Conservation (phyloP, 2,329 filamentous ascomycete genomes). For the Stagonosporopsis vannaccii region DNA sequence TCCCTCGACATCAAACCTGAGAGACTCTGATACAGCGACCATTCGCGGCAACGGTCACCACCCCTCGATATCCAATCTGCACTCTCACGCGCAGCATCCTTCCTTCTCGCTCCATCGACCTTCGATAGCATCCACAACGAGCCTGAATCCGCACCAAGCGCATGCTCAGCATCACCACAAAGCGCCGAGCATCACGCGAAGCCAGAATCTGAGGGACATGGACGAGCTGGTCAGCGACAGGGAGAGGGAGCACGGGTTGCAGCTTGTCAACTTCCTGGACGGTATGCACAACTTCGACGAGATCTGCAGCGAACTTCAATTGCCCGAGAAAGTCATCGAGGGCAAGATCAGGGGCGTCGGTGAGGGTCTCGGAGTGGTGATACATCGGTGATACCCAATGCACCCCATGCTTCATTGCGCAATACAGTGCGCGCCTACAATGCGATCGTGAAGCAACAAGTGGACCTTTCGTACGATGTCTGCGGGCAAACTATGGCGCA, state of each 20-base stretch:
- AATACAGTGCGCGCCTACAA: background rate
- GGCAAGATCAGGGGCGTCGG: constrained; percentile 64
- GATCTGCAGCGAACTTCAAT: constrained; percentile 77
- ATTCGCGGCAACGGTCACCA: constrained; percentile 24
- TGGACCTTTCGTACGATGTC: background rate
- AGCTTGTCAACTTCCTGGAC: constrained; percentile 73
- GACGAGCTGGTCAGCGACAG: constrained; percentile 25
- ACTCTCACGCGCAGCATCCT: constrained; percentile 21
- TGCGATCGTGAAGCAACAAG: background rate
- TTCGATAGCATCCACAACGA: constrained; percentile 25
- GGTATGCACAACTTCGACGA: constrained; percentile 81
- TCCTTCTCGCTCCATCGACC: constrained; percentile 30
- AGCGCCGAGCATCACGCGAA: constrained; percentile 11
- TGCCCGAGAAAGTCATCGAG: constrained; percentile 74
- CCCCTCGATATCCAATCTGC: constrained; percentile 15
- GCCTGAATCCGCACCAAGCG: constrained; percentile 11
- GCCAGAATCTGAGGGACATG: constrained; percentile 22
- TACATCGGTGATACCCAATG: constrained; percentile 25
- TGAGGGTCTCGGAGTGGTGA: constrained; percentile 42
- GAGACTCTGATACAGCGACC: constrained; percentile 30
- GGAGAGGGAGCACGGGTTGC: constrained; percentile 38
- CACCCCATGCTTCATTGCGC: background rate
- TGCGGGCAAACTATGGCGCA: constrained; percentile 1
- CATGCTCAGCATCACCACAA: constrained; percentile 14
- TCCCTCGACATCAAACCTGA: constrained; percentile 22